A percentile compares a stretch with the other conserved stretches of the same genome.
Evolutionary conservation across 345 rosid species (phyloP).

Genomic region (Moricandia moricandioides): DNA sequence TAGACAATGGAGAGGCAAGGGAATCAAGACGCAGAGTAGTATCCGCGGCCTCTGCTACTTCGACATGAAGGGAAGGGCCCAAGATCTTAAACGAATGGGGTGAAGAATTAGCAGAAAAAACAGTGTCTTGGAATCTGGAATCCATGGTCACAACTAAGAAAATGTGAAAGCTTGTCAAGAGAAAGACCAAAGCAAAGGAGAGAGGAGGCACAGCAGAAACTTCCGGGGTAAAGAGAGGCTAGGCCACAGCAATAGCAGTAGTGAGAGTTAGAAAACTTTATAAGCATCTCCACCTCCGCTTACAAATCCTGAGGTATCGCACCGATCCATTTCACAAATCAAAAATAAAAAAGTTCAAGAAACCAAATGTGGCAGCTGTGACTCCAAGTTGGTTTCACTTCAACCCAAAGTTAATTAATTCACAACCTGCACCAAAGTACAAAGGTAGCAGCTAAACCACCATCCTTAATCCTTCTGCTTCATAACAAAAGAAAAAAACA

Average conservation of each 20-base stretch:
- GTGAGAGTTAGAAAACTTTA: conserved; percentile 44
- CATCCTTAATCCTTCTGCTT: conserved; percentile 45
- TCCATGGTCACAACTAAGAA: conserved; percentile 53
- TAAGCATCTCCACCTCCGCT: conserved; percentile 70
- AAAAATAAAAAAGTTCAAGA: conserved; percentile 8
- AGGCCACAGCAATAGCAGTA: conserved; percentile 53
- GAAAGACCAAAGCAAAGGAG: conserved; percentile 47
- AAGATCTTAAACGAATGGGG: conserved; percentile 53
- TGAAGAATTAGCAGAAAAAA: conserved; percentile 49
- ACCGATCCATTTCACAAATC: conserved; percentile 56
- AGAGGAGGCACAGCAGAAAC: conserved; percentile 44
- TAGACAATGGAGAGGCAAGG: conserved; percentile 46
- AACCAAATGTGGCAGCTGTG: conserved; percentile 24
- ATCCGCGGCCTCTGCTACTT: conserved; percentile 49
- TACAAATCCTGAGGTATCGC: conserved; percentile 95
- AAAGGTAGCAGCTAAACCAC: conserved; percentile 27
- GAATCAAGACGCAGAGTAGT: conserved; percentile 76
- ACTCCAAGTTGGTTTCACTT: not conserved
- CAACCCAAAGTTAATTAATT: conserved; percentile 5
- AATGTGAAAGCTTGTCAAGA: conserved; percentile 20
- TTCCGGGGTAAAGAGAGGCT: conserved; percentile 48
- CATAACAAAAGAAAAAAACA: conserved; percentile 20
- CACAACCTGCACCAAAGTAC: conserved; percentile 30
- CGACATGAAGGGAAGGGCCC: conserved; percentile 48
- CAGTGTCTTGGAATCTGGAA: conserved; percentile 44